phyloP scores from a whole-genome alignment of 2,329 filamentous ascomycete species.

The Myriosclerotinia scirpicola region DNA sequence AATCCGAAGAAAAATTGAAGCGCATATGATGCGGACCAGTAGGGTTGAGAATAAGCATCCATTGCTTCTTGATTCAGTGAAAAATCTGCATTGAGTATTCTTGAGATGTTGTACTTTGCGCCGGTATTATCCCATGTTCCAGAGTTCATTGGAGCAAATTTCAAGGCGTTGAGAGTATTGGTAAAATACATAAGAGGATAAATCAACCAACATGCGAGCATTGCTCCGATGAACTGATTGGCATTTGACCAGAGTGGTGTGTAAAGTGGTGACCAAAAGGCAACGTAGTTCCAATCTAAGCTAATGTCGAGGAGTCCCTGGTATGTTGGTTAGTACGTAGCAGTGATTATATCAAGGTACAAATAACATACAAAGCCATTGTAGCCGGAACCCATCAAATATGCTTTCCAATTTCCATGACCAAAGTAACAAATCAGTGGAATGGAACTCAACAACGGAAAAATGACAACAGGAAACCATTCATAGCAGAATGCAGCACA shows the following conservation, averaged over 20 bases:
- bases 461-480: slow-evolving; percentile 23
- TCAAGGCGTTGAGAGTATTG: slow-evolving; percentile 45
- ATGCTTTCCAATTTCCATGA: slow-evolving; percentile 49
- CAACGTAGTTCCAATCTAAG: slow-evolving; percentile 48
- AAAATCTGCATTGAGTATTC: slow-evolving; percentile 54
- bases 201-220: slow-evolving; percentile 39
- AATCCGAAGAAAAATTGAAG: slow-evolving; percentile 47
- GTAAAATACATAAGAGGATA: slow-evolving; percentile 46
- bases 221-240: slow-evolving; percentile 39
- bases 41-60: slow-evolving; percentile 15
- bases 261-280: slow-evolving; percentile 31
- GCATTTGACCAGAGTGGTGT: slow-evolving; percentile 41
- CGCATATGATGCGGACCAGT: slow-evolving; percentile 45
- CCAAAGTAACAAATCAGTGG: slow-evolving; percentile 49
- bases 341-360: not conserved
- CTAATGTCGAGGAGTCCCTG: slow-evolving; percentile 42
- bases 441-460: slow-evolving; percentile 50
- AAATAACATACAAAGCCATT: slow-evolving; percentile 30
- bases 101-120: slow-evolving; percentile 59
- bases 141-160: slow-evolving; percentile 47
- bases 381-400: slow-evolving; percentile 49
- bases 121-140: slow-evolving; percentile 65
- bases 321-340: not conserved
- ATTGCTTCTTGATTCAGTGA: slow-evolving; percentile 32
- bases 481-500: slow-evolving; percentile 23